phyloP scores from a whole-genome alignment of 2,329 filamentous ascomycete species.

The Tolypocladium amazonense region DNA sequence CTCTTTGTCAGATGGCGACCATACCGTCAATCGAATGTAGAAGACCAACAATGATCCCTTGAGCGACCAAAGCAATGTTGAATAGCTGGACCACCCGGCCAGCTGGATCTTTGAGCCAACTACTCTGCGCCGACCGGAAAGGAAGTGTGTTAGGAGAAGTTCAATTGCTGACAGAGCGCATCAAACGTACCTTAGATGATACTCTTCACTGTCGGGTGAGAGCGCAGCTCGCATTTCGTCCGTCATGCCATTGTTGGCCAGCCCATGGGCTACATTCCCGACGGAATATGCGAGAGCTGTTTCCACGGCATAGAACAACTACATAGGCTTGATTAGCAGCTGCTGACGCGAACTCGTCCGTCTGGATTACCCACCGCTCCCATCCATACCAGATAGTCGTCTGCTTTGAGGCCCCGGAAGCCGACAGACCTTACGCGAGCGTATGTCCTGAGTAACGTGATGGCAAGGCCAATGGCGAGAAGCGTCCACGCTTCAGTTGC shows the following conservation, averaged over 20 bases:
- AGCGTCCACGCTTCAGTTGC: slow-evolving; percentile 29
- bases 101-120: slow-evolving; percentile 47
- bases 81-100: slow-evolving; percentile 44
- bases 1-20: not conserved
- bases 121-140: slow-evolving; percentile 22
- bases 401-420: slow-evolving; percentile 36
- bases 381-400: slow-evolving; percentile 50
- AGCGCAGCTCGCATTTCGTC: slow-evolving; percentile 34
- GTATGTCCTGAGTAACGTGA: slow-evolving; percentile 39
- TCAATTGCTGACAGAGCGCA: not conserved
- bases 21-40: slow-evolving; percentile 39
- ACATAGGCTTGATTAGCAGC: not conserved
- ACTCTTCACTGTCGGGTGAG: slow-evolving; percentile 32
- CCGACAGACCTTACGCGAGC: slow-evolving; percentile 38
- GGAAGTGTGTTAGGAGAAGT: not conserved
- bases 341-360: not conserved
- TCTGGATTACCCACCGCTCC: slow-evolving; percentile 29
- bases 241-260: slow-evolving; percentile 49
- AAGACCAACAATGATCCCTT: slow-evolving; percentile 47
- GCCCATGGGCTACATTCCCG: slow-evolving; percentile 34
- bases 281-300: slow-evolving; percentile 40
- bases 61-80: slow-evolving; percentile 40
- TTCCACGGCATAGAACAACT: slow-evolving; percentile 42
- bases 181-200: slow-evolving; percentile 20
- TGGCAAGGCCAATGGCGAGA: slow-evolving; percentile 34